Base-by-base conservation (phyloP, 139 green algal genomes). In the Closterium sp. region DNA sequence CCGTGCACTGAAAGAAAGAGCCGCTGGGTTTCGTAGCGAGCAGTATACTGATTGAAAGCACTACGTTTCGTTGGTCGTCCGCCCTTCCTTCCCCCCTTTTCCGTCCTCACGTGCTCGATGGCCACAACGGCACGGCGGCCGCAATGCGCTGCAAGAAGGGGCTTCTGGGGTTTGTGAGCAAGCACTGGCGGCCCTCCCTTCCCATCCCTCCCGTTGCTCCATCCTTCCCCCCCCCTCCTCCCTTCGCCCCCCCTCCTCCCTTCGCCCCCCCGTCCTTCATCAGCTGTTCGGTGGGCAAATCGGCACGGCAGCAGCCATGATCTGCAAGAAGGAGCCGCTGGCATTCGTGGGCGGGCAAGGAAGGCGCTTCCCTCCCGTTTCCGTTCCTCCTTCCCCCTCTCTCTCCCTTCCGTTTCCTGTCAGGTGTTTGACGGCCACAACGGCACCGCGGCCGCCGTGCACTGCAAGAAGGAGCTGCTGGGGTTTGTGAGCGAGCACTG, bases 361-460 rank as follows among this genome's bases (percentile, higher is more conserved):
- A 66, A n/a, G n/a, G n/a, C 38, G 9, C 38, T 66, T 10, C 38
- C 1, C 38, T 66, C 38, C 38, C 38, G 2, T 19, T 66, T 66
- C 4, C 38, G 2, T 16, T 66, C 38, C 38, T 9, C 4, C 38
- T 4, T 66, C 3, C 38, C 43, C 9, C 43, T 16, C 21, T 9
- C 5, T 28, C 43, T 69, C 8, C 9, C 43, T 88, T 9, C 33
- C 0, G 21, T 9, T 2, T 3, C 30, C 88, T 0, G 25, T 64
- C 38, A 91, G 88, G 91, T 97, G 23, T 96, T 95, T 85, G 96
- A 97, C 89, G 96, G 96, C 0, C 96, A 97, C 92, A 97, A 97
- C 76, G 96, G 95, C 35, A 33, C 64, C 5, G n/a, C 21, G 7
- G 91, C 87, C 30, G 91, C 88, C 2, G n/a, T 83, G 43, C 34